Evolutionary conservation across 2,329 filamentous ascomycete genomes (phyloP).

Genomic region (Thelonectria blattea): DNA sequence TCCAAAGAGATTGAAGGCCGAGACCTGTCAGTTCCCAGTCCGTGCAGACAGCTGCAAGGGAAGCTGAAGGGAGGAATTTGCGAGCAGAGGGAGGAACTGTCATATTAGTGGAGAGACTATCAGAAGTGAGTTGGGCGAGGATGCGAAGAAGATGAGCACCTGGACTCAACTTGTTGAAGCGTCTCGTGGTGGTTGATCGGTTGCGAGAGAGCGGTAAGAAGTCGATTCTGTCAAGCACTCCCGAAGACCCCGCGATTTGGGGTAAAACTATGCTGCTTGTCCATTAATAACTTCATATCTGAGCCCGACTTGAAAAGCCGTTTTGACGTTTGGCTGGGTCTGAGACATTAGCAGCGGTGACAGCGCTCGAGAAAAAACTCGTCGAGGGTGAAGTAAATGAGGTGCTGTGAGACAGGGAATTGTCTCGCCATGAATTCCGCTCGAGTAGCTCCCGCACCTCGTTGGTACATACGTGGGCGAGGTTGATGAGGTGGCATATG

Average conservation of each 20-base stretch:
- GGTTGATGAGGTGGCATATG: conserved; percentile 13
- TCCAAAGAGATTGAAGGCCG: background rate
- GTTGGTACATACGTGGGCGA: background rate
- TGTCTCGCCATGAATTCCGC: conserved; percentile 1
- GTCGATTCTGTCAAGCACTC: background rate
- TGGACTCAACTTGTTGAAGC: background rate
- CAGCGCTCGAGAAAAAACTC: background rate
- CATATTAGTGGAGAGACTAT: background rate
- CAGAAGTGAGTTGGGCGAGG: background rate
- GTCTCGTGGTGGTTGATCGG: background rate
- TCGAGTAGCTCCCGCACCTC: background rate
- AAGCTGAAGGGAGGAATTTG: background rate
- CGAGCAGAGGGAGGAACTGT: background rate
- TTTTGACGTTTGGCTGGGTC: background rate
- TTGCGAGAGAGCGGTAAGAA: background rate
- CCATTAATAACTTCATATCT: background rate
- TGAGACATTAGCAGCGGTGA: background rate
- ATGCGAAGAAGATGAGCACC: background rate
- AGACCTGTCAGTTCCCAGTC: background rate
- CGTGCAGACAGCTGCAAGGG: background rate
- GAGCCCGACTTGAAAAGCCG: background rate
- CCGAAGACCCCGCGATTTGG: background rate
- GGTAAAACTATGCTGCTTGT: background rate
- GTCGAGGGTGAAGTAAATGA: background rate
- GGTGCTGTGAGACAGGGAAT: conserved; percentile 8